Evolutionary conservation across 129 eudicot species (phyloP).

Genomic region (Calendula officinalis): DNA sequence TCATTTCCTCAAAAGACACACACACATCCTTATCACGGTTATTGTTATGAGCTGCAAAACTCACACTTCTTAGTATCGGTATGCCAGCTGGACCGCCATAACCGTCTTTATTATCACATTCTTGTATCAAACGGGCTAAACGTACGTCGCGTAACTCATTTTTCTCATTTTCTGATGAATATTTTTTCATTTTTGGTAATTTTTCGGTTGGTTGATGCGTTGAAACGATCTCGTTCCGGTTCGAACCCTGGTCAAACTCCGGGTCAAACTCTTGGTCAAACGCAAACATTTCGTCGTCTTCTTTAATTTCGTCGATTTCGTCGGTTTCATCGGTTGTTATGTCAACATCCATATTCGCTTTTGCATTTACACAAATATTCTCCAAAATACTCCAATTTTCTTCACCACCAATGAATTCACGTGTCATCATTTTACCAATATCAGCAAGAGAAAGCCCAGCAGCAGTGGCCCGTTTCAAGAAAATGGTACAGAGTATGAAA

Average conservation of each 20-base stretch:
- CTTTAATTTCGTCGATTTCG: constrained; percentile 38
- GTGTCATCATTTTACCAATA: constrained; percentile 97
- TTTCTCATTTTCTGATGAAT: constrained; percentile 29
- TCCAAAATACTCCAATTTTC: constrained; percentile 75
- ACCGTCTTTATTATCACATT: constrained; percentile 27
- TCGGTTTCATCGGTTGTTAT: constrained; percentile 22
- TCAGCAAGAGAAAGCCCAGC: constrained; percentile 83
- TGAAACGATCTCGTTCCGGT: constrained; percentile 19
- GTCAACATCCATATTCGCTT: constrained; percentile 30
- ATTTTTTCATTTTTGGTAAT: constrained; percentile 45
- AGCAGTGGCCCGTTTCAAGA: constrained; percentile 65
- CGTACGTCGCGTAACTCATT: constrained; percentile 29
- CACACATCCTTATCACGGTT: constrained; percentile 42
- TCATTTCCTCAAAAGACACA: constrained; percentile 72
- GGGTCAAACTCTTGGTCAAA: constrained; percentile 50
- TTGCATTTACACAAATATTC: constrained; percentile 55
- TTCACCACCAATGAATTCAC: constrained; percentile 71
- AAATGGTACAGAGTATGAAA: constrained; percentile 73
- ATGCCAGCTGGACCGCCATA: constrained; percentile 22
- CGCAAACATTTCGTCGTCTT: constrained; percentile 40
- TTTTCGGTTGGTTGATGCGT: constrained; percentile 30
- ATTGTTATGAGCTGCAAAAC: constrained; percentile 51
- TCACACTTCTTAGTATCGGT: constrained; percentile 50
- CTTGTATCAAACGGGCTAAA: constrained; percentile 26
- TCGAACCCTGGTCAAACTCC: constrained; percentile 42